These are phyloP conservation scores for Chalciporus pseudorubinellus DNA, from an alignment of 768 basidiomycete species.

Conservation along the genomic window DNA sequence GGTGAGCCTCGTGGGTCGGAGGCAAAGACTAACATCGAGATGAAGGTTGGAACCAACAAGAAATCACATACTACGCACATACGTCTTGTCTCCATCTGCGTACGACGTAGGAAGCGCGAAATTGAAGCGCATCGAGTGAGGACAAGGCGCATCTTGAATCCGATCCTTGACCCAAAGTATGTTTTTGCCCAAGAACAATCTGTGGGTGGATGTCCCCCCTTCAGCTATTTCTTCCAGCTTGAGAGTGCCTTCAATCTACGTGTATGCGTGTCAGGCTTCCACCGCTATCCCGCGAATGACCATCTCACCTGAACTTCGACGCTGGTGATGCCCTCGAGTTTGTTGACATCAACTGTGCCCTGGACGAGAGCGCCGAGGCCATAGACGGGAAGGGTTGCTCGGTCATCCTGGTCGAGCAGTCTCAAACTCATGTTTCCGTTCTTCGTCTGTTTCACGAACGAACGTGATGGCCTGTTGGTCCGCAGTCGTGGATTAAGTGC, in stretches of 20 bases:
- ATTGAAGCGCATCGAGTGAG: constrained; percentile 51
- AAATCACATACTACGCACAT: constrained; percentile 43
- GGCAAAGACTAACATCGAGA: constrained; percentile 53
- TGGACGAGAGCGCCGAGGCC: constrained; percentile 49
- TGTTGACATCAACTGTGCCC: constrained; percentile 54
- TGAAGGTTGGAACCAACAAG: constrained; percentile 2
- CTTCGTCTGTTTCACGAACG: constrained; percentile 60
- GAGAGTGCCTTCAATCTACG: constrained; percentile 61
- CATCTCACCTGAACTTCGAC: constrained; percentile 61
- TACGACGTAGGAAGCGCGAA: constrained; percentile 60
- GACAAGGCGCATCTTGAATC: constrained; percentile 43
- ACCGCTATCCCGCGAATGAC: not conserved
- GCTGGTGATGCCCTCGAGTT: constrained; percentile 52
- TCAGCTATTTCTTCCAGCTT: constrained; percentile 62
- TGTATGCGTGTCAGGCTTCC: not conserved
- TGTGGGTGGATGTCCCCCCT: constrained; percentile 54
- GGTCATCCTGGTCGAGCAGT: constrained; percentile 51
- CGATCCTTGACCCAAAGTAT: constrained; percentile 58
- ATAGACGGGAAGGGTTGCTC: constrained; percentile 54
- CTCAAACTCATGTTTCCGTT: constrained; percentile 51
- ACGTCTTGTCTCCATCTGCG: constrained; percentile 50
- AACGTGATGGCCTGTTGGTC: constrained; percentile 39
- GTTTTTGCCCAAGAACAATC: constrained; percentile 49
- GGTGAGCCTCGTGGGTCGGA: constrained; percentile 64
- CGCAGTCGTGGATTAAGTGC: constrained; percentile 42